Evolutionary conservation across 148 eudicot species (phyloP).

Genomic region (Camellia japonica): DNA sequence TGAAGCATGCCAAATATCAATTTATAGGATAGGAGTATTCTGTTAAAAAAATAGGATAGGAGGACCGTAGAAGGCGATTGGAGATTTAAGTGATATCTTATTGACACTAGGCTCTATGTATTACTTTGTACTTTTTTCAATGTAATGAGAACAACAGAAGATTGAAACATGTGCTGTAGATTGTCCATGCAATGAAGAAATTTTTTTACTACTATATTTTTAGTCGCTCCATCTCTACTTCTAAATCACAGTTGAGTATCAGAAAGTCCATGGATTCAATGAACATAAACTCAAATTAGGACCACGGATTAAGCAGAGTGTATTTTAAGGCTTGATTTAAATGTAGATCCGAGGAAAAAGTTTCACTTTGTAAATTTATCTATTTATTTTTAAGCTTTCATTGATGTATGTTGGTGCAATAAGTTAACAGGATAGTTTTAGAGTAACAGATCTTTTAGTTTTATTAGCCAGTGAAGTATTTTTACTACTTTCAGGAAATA

Average conservation of each 20-base stretch:
- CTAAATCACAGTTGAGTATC: neutral
- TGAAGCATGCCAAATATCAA: neutral
- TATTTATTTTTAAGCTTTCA: neutral
- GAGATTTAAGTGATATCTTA: too few species aligned
- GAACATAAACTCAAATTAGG: too few species aligned
- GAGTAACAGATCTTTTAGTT: neutral
- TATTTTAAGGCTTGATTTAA: too few species aligned
- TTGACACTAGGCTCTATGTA: too few species aligned
- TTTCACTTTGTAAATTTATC: neutral
- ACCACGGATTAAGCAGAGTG: too few species aligned
- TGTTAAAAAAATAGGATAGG: neutral
- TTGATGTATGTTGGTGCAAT: neutral
- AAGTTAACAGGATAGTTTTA: neutral
- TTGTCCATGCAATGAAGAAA: neutral
- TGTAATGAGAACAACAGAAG: neutral
- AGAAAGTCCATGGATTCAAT: neutral
- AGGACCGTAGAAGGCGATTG: neutral
- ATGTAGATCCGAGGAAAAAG: too few species aligned
- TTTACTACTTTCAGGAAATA: neutral
- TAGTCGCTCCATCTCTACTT: neutral
- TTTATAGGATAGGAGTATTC: neutral
- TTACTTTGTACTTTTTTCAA: neutral
- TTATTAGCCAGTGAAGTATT: neutral
- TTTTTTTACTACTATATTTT: neutral
- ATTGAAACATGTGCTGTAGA: constrained; percentile 2